phyloP scores from a whole-genome alignment of 768 basidiomycete genomes.

The Russula olivacea region DNA sequence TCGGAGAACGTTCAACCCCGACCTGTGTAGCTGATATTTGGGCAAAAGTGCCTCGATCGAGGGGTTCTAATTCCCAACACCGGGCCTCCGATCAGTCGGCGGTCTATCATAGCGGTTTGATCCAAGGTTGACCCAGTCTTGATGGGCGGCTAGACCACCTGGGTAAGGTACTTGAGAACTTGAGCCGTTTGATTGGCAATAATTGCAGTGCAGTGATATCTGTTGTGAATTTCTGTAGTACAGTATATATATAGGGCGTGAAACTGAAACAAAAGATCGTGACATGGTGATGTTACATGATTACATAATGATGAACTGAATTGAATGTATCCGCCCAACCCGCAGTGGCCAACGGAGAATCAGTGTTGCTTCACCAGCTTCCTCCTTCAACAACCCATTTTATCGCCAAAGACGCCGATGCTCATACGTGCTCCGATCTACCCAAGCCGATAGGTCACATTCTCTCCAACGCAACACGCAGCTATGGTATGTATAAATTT shows the following conservation, averaged over 20 bases:
- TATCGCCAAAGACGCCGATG: conserved; percentile 7
- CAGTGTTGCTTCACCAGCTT: not conserved
- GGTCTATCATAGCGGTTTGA: not conserved
- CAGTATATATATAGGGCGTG: too few species aligned
- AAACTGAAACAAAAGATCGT: too few species aligned
- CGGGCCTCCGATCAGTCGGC: not conserved
- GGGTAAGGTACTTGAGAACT: not conserved
- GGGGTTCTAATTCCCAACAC: too few species aligned
- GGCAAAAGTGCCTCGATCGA: too few species aligned
- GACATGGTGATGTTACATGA: not conserved
- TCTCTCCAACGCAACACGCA: not conserved
- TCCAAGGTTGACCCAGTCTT: not conserved
- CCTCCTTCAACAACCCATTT: not conserved
- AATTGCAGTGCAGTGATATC: too few species aligned
- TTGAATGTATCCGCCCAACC: not conserved
- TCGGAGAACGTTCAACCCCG: too few species aligned
- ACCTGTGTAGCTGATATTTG: too few species aligned
- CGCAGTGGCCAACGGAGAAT: not conserved
- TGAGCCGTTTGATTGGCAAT: too few species aligned
- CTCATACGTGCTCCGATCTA: not conserved
- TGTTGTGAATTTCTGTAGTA: too few species aligned
- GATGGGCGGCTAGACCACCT: not conserved
- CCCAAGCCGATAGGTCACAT: conserved; percentile 6
- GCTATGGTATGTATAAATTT: conserved; percentile 3
- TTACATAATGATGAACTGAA: not conserved